phyloP scores from a whole-genome alignment of 2,329 filamentous ascomycete species.

The Sporothrix luriei region DNA sequence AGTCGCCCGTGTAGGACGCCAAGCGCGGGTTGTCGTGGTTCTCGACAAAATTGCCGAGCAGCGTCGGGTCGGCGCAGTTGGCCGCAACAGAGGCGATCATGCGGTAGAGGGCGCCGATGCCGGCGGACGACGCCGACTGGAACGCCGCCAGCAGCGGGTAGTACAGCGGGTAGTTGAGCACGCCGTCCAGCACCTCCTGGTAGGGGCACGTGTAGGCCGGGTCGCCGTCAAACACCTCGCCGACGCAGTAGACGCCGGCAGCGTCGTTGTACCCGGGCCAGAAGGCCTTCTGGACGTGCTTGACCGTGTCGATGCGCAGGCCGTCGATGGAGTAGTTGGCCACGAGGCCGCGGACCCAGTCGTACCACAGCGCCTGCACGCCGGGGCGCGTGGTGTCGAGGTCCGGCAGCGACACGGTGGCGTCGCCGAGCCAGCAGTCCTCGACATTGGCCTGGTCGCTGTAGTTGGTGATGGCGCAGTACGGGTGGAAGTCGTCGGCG shows the following conservation, averaged over 20 bases:
- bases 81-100: conserved; percentile 45
- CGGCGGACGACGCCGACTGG: conserved; percentile 40
- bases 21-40: conserved; percentile 63
- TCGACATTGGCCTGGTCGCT: conserved; percentile 54
- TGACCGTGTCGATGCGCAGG: conserved; percentile 63
- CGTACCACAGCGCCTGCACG: conserved; percentile 48
- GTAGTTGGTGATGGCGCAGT: conserved; percentile 56
- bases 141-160: conserved; percentile 47
- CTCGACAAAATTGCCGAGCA: conserved; percentile 57
- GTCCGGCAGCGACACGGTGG: conserved; percentile 63
- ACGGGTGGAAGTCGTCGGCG: conserved; percentile 61
- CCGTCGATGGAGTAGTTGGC: conserved; percentile 61
- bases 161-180: conserved; percentile 61
- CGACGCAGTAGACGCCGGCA: conserved; percentile 61
- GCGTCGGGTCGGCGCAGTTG: conserved; percentile 49
- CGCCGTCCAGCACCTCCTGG: conserved; percentile 56
- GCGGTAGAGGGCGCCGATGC: conserved; percentile 46
- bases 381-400: conserved; percentile 56
- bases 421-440: conserved; percentile 55
- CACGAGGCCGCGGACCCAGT: conserved; percentile 63
- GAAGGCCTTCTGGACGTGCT: conserved; percentile 63
- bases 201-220: conserved; percentile 56
- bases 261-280: conserved; percentile 57
- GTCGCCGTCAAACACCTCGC: conserved; percentile 62
- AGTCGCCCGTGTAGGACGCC: conserved; percentile 54